These are phyloP conservation scores for Barnettozyma californica DNA, from an alignment of 805 yeast genomes.

Conservation along the genomic window DNA sequence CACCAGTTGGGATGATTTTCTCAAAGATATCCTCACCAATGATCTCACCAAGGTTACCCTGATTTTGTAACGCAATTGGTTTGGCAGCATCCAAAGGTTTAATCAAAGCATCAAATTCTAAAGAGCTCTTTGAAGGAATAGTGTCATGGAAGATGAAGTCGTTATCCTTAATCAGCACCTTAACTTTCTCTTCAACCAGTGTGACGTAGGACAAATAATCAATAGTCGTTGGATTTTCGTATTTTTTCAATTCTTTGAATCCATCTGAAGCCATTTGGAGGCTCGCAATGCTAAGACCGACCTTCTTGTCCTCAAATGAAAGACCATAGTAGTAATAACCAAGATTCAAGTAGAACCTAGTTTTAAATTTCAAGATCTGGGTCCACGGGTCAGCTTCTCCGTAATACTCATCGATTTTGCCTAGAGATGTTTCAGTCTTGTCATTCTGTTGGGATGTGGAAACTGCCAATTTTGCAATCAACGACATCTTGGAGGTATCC, in stretches of 20 bases:
- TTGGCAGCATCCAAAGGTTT: constrained; percentile 67
- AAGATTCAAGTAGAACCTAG: constrained; percentile 50
- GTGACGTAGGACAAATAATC: constrained; percentile 30
- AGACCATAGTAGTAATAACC: constrained; percentile 57
- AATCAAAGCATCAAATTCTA: constrained; percentile 46
- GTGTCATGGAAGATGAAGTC: constrained; percentile 83
- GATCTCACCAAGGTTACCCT: constrained; percentile 38
- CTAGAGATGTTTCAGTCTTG: constrained; percentile 42
- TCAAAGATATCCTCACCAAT: constrained; percentile 56
- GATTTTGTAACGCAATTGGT: constrained; percentile 46
- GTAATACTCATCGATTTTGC: constrained; percentile 30
- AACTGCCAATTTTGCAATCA: constrained; percentile 71
- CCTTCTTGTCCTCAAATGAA: constrained; percentile 49
- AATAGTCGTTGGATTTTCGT: constrained; percentile 29
- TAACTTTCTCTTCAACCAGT: constrained; percentile 31
- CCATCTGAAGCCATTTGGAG: constrained; percentile 45
- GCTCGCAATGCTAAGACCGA: constrained; percentile 75
- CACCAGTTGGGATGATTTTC: constrained; percentile 77
- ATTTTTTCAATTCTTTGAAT: constrained; percentile 25
- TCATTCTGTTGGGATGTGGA: constrained; percentile 54
- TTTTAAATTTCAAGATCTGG: constrained; percentile 45
- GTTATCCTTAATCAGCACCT: constrained; percentile 65
- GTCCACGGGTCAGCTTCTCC: constrained; percentile 49
- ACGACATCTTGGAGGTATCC: constrained; percentile 47
- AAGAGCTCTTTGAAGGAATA: constrained; percentile 54